These are phyloP conservation scores for Phylloboletellus chloephorus DNA, from an alignment of 1,284 basidiomycete species.

Conservation along the genomic window DNA sequence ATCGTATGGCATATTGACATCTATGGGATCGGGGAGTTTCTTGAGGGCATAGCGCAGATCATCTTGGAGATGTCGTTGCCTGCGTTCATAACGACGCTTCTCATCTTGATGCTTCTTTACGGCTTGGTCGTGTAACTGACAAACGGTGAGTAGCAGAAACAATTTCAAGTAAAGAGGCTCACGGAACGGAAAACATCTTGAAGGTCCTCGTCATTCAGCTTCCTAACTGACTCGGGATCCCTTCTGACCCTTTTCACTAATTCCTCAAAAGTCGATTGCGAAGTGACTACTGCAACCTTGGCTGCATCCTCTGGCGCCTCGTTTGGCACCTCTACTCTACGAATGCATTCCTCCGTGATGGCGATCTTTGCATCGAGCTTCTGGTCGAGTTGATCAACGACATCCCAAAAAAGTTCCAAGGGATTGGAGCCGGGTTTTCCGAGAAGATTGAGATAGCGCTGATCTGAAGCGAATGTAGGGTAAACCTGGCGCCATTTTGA, in stretches of 20 bases:
- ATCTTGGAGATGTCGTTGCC: conserved; percentile 84
- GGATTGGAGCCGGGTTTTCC: conserved; percentile 92
- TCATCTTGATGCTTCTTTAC: conserved; percentile 76
- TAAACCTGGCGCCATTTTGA: conserved; percentile 91
- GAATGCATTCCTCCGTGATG: conserved; percentile 57
- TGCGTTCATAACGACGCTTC: conserved; percentile 74
- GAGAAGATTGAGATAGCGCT: conserved; percentile 80
- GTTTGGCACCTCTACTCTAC: conserved; percentile 38
- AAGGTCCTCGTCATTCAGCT: conserved; percentile 50
- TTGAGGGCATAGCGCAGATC: conserved; percentile 94
- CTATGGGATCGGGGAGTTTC: conserved; percentile 77
- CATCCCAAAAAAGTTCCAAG: conserved; percentile 94
- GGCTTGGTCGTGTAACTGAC: conserved; percentile 65
- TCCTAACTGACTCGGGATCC: conserved; percentile 43
- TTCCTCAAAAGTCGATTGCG: conserved; percentile 57
- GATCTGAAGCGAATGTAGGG: conserved; percentile 69
- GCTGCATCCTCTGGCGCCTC: conserved; percentile 31
- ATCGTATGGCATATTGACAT: conserved; percentile 71
- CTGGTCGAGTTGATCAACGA: conserved; percentile 82
- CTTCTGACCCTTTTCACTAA: conserved; percentile 56
- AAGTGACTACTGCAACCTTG: conserved; percentile 34
- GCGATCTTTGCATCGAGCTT: conserved; percentile 74
- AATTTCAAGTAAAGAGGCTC: conserved; percentile 27
- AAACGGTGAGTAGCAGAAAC: conserved; percentile 8
- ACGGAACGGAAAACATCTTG: conserved; percentile 65